A percentile compares a stretch with the other conserved stretches of the same genome.
Conservation (phyloP, 2,329 filamentous ascomycete genomes). For the Fusarium setosum region DNA sequence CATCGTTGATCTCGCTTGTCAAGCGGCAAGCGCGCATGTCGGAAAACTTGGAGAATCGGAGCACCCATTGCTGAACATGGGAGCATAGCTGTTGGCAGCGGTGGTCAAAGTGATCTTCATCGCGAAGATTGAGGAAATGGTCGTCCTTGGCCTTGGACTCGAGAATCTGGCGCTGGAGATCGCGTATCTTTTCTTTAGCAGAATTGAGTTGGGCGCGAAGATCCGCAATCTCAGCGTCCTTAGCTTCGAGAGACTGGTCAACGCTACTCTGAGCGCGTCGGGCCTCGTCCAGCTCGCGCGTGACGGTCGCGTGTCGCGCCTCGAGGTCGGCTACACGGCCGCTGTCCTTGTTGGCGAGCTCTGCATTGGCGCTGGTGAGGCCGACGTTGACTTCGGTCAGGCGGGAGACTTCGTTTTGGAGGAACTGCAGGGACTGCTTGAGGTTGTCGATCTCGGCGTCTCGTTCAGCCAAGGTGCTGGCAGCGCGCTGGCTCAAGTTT, state of each 20-base stretch:
- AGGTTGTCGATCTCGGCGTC: conserved; percentile 89
- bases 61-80: conserved; percentile 96
- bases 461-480: conserved; percentile 80
- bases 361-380: conserved; percentile 80
- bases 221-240: conserved; percentile 84
- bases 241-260: conserved; percentile 76
- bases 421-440: conserved; percentile 79
- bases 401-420: conserved; percentile 84
- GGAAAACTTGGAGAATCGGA: conserved; percentile 97
- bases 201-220: conserved; percentile 82
- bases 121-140: conserved; percentile 81
- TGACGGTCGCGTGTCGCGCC: conserved; percentile 72
- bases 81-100: conserved; percentile 95
- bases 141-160: conserved; percentile 69
- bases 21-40: conserved; percentile 89
- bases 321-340: conserved; percentile 76
- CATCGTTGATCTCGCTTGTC: conserved; percentile 86
- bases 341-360: conserved; percentile 80
- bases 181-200: conserved; percentile 72
- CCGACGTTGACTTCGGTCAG: conserved; percentile 86
- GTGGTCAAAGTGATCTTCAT: conserved; percentile 95
- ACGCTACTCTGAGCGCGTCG: conserved; percentile 73
- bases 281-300: conserved; percentile 76
- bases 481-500: conserved; percentile 71
- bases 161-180: conserved; percentile 65